Evolutionary conservation across 2,329 filamentous ascomycete species (phyloP).

Genomic region (Diaporthe sp.): DNA sequence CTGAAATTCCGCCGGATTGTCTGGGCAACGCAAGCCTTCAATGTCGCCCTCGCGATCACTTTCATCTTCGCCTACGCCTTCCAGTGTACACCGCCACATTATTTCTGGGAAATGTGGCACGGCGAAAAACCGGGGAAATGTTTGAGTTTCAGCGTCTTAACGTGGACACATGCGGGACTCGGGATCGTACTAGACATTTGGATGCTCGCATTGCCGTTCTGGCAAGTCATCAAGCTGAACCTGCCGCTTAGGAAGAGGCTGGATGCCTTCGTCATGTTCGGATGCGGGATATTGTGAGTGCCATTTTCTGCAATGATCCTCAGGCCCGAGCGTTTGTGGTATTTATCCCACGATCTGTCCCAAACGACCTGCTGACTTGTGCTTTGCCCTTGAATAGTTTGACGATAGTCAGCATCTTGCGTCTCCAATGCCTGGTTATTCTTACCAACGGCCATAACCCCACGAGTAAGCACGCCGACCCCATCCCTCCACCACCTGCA

Average conservation of each 20-base stretch:
- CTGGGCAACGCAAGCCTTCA: conserved; percentile 37
- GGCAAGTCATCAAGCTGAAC: conserved; percentile 21
- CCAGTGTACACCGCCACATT: conserved; percentile 40
- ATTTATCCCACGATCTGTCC: neutral
- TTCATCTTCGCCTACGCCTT: conserved; percentile 39
- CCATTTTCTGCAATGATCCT: neutral
- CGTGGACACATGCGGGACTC: neutral
- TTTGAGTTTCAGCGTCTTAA: neutral
- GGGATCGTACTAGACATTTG: conserved; percentile 27
- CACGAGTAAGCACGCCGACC: conserved; percentile 39
- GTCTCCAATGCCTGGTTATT: conserved; percentile 47
- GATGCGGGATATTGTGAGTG: conserved; percentile 31
- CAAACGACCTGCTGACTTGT: neutral
- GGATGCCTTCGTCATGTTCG: conserved; percentile 27
- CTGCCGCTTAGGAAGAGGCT: conserved; percentile 7
- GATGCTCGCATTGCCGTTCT: conserved; percentile 35
- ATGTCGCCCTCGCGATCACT: conserved; percentile 33
- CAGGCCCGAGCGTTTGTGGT: neutral
- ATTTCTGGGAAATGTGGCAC: conserved; percentile 42
- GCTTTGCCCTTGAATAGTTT: conserved; percentile 43
- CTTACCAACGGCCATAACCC: conserved; percentile 49
- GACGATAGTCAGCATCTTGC: conserved; percentile 51
- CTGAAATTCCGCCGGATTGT: conserved; percentile 15
- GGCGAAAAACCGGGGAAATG: conserved; percentile 31
- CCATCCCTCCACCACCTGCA: neutral